Percentiles rank a stretch among this genome's conserved stretches.
Conservation (phyloP, 108 stramenopile genomes). For the Pseudonitzschia delicatissima region DNA sequence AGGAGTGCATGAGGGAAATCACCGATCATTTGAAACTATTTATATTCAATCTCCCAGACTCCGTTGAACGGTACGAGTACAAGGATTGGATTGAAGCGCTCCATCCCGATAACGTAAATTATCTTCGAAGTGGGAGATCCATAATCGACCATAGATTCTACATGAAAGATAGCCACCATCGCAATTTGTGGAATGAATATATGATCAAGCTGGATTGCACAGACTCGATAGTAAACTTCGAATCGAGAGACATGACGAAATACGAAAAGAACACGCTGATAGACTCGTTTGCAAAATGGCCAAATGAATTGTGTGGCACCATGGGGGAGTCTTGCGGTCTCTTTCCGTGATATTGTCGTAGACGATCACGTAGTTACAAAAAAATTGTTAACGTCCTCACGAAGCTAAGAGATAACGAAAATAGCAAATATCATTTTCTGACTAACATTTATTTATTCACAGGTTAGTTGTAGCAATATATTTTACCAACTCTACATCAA, state of each 20-base stretch:
- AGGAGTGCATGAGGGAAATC: not conserved
- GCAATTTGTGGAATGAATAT: constrained; percentile 1
- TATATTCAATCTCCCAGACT: not conserved
- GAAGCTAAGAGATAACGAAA: no score
- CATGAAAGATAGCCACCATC: constrained; percentile 5
- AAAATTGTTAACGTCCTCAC: no score
- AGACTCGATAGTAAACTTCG: not conserved
- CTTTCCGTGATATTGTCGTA: no score
- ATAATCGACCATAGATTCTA: constrained; percentile 7
- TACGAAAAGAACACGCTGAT: not conserved
- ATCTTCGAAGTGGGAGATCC: not conserved
- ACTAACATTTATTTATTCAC: no score
- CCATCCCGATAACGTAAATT: not conserved
- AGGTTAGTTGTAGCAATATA: no score
- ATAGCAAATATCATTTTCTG: no score
- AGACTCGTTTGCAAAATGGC: not conserved
- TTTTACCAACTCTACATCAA: no score
- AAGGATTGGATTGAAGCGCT: not conserved
- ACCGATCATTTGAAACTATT: constrained; percentile 3
- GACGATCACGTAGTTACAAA: no score
- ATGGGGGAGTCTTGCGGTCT: not conserved
- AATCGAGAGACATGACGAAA: not conserved
- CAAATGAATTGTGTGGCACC: not conserved
- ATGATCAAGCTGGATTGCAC: not conserved
- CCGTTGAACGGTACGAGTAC: not conserved